Evolutionary conservation across 2,329 filamentous ascomycete genomes (phyloP).

Genomic region (Cladorrhinum sp.): DNA sequence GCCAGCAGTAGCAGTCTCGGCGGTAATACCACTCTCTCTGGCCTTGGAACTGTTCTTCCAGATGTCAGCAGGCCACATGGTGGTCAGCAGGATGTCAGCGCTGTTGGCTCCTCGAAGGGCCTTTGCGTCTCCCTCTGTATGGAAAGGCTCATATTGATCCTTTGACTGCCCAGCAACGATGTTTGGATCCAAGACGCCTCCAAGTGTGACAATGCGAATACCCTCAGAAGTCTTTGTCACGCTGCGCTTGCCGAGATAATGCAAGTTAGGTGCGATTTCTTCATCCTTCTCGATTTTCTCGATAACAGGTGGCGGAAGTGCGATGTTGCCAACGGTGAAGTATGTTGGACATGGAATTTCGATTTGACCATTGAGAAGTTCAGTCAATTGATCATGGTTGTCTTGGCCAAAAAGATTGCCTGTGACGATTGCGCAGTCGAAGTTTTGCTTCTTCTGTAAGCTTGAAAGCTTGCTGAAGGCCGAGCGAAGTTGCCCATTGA

Average conservation of each 20-base stretch:
- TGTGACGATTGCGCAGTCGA: conserved; percentile 78
- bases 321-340: conserved; percentile 73
- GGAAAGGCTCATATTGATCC: conserved; percentile 73
- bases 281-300: conserved; percentile 71
- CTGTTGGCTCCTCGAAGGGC: conserved; percentile 70
- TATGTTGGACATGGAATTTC: conserved; percentile 79
- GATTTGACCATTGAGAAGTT: conserved; percentile 70
- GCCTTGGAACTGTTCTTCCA: conserved; percentile 64
- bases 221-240: conserved; percentile 88
- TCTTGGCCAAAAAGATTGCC: conserved; percentile 76
- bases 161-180: conserved; percentile 62
- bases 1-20: conserved; percentile 49
- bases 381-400: conserved; percentile 56
- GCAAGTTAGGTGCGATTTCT: conserved; percentile 83
- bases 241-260: conserved; percentile 83
- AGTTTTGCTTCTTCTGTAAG: conserved; percentile 83
- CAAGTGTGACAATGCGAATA: conserved; percentile 80
- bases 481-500: conserved; percentile 73
- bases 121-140: conserved; percentile 74
- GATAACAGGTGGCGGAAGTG: conserved; percentile 69
- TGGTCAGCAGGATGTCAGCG: conserved; percentile 84
- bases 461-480: conserved; percentile 77
- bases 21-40: conserved; percentile 49
- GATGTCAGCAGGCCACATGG: conserved; percentile 77
- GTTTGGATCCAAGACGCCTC: conserved; percentile 65